Evolutionary conservation across 2,329 filamentous ascomycete genomes (phyloP).

Genomic region (Aspergillus sp.): DNA sequence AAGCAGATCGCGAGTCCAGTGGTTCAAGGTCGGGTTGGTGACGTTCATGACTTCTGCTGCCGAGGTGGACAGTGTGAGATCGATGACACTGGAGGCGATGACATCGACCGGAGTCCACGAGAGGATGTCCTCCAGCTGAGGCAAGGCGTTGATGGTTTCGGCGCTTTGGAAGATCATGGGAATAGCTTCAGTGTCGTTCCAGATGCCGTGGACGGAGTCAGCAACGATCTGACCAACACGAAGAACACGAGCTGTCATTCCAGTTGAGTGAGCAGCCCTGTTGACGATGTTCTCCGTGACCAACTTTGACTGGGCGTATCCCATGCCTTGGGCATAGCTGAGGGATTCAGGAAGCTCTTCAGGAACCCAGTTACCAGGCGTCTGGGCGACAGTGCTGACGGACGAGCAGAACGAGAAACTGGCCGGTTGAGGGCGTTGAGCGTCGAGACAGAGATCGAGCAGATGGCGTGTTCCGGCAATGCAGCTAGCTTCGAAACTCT

Average conservation of each 20-base stretch:
- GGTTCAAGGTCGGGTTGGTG: constrained; percentile 45
- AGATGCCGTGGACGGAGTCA: constrained; percentile 19
- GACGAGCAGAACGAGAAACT: constrained; percentile 49
- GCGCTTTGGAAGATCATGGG: constrained; percentile 49
- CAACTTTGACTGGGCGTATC: constrained; percentile 39
- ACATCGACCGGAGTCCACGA: constrained; percentile 43
- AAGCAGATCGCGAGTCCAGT: constrained; percentile 43
- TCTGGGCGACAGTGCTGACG: constrained; percentile 38
- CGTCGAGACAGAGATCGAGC: constrained; percentile 32
- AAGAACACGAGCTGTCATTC: constrained; percentile 25
- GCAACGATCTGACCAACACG: constrained; percentile 29
- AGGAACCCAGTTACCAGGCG: constrained; percentile 17
- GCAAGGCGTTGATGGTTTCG: constrained; percentile 40
- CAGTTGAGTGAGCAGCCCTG: constrained; percentile 20
- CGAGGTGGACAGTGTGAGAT: constrained; percentile 12
- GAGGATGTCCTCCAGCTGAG: constrained; percentile 40
- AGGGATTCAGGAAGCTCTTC: constrained; percentile 27
- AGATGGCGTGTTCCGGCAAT: constrained; percentile 46
- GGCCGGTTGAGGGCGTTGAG: constrained; percentile 24
- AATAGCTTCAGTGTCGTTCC: constrained; percentile 36
- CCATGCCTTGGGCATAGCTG: constrained; percentile 35
- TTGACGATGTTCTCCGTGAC: constrained; percentile 33
- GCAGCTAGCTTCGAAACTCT: constrained; percentile 51
- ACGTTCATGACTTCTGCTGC: constrained; percentile 36
- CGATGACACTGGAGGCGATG: constrained; percentile 31